Evolutionary conservation across 257 asterid species (phyloP).

Genomic region (Cordia subcordata): DNA sequence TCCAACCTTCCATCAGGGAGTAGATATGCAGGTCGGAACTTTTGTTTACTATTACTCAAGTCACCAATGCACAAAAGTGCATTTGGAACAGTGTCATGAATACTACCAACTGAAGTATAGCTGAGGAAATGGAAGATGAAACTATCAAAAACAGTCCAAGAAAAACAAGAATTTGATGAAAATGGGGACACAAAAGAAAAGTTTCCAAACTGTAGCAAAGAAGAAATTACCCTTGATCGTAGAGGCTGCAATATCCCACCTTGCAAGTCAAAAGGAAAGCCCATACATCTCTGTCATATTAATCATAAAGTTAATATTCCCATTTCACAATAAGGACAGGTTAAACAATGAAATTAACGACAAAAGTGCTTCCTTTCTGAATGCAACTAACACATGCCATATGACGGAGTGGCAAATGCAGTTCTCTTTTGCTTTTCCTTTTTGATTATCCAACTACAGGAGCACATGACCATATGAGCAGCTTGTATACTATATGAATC

Average conservation of each 20-base stretch:
- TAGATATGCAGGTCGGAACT: constrained; percentile 74
- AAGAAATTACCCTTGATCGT: constrained; percentile 76
- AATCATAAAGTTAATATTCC: constrained; percentile 16
- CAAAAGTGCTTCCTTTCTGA: not conserved
- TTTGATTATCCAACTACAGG: too few relatives aligned
- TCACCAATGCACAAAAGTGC: constrained; percentile 45
- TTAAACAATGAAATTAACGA: not conserved
- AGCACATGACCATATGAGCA: too few relatives aligned
- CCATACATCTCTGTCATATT: constrained; percentile 81
- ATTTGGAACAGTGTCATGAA: constrained; percentile 91
- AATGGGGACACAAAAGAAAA: too few relatives aligned
- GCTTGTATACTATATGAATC: too few relatives aligned
- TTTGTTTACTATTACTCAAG: constrained; percentile 38
- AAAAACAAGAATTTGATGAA: too few relatives aligned
- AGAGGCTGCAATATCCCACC: constrained; percentile 88
- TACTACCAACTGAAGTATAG: constrained; percentile 94
- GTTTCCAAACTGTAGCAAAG: constrained; percentile 10
- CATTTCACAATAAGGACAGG: constrained; percentile 8
- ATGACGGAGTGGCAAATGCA: not conserved
- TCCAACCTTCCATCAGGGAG: constrained; percentile 92
- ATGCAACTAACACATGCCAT: not conserved
- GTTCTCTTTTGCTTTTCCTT: not conserved
- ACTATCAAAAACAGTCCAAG: too few relatives aligned
- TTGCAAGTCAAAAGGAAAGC: constrained; percentile 91
- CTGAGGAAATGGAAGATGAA: constrained; percentile 30